Base-by-base conservation (phyloP, 2,329 filamentous ascomycete species). In the Hypoxylon sp. region DNA sequence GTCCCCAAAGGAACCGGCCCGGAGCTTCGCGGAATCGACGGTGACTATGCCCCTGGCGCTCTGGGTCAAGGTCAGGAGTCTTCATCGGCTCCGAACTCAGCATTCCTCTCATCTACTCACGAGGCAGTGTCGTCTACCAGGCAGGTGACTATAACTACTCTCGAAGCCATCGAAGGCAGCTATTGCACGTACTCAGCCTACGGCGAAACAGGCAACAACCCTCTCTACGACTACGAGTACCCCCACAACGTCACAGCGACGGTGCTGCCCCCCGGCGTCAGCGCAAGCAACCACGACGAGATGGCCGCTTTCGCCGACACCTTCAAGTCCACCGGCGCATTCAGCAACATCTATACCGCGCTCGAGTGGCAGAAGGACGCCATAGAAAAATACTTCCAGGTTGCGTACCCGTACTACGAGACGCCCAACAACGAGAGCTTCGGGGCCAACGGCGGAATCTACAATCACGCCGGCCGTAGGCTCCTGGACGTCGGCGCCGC, bases 181-280 rank as follows among this genome's bases (percentile, higher is more conserved):
- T 78, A 78, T 61, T 78, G 76, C 67, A 71, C 68, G 9, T 73
- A 72, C 46, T 67, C 63, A 9, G 74, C 73, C 7, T 77, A 68
- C 34, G 75, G 74, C 21, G 71, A 73, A 54, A 74, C 69, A 1
- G 74, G 75, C n/a, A 63, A 77, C 27, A 64, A 64, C 37, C 23
- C 53, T 34, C 19, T 57, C n/a, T 64, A 41, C 26, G 26, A 31
- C 5, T 4, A 26, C 27, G 7, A 5, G 15, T 41, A 41, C 53
- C 77, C 75, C 0, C 70, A 78, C 50, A 65, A 71, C 1, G n/a
- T 12, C n/a, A 13, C n/a, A n/a, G 27, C 9, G n/a, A 30, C 27
- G 12, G 6, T 13, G 7, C 27, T 30, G 27, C 27, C 27, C n/a
- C 2, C 7, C 7, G 27, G 27, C 12, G 27, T 13, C 9, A n/a